These are phyloP conservation scores for Annona squamosa DNA, from an alignment of 164 flowering plant genomes.

Conservation along the genomic window DNA sequence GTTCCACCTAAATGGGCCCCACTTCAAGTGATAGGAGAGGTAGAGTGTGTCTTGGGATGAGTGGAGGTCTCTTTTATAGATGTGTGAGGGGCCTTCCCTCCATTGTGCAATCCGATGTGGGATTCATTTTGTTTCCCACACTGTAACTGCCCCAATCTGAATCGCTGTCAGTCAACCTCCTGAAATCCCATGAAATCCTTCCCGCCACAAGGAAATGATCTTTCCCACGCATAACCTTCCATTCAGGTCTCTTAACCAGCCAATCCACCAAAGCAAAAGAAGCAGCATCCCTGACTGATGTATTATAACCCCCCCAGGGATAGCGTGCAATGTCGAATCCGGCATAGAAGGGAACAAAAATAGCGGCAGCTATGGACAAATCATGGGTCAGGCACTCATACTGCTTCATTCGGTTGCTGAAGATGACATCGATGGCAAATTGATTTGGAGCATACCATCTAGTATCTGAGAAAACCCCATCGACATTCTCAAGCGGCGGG, in stretches of 20 bases:
- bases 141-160: slow-evolving; percentile 89
- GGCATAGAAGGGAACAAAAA: slow-evolving; percentile 91
- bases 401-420: slow-evolving; percentile 83
- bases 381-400: slow-evolving; percentile 80
- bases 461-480: slow-evolving; percentile 65
- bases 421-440: slow-evolving; percentile 87
- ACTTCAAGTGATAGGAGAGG: too few species aligned
- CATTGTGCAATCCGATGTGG: too few species aligned
- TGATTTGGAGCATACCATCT: slow-evolving; percentile 95
- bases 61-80: too few species aligned
- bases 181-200: slow-evolving; percentile 88
- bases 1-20: too few species aligned
- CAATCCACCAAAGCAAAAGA: slow-evolving; percentile 72
- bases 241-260: slow-evolving; percentile 78
- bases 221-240: slow-evolving; percentile 74
- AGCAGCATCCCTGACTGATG: slow-evolving; percentile 66
- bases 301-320: slow-evolving; percentile 94
- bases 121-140: too few species aligned
- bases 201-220: slow-evolving; percentile 96
- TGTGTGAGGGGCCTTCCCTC: too few species aligned
- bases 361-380: slow-evolving; percentile 82
- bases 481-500: slow-evolving; percentile 67
- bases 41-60: too few species aligned
- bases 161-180: slow-evolving; percentile 57
- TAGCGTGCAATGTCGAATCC: slow-evolving; percentile 82